Evolutionary conservation across 2,329 filamentous ascomycete genomes (phyloP).

Genomic region (Nigrospora sphaerica): DNA sequence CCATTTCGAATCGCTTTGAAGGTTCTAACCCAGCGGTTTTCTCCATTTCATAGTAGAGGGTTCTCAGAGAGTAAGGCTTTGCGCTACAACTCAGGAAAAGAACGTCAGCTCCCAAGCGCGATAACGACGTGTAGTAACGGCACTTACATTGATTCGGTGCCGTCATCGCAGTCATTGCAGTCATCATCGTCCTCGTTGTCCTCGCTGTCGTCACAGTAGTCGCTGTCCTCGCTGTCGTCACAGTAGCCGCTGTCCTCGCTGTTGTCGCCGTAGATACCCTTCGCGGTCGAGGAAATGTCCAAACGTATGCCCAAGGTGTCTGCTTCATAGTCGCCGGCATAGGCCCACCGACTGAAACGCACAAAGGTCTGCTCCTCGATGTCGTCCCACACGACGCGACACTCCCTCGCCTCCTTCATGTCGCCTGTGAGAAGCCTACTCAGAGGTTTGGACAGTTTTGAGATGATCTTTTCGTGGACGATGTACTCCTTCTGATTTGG

Average conservation of each 20-base stretch:
- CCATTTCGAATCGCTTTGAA: no score
- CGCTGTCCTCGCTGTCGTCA: no score
- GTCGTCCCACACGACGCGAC: slow-evolving; percentile 7
- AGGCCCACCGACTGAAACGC: slow-evolving; percentile 8
- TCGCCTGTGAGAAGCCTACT: slow-evolving; percentile 4
- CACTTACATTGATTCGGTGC: no score
- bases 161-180: no score
- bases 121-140: no score
- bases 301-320: slow-evolving; percentile 3
- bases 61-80: no score
- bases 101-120: no score
- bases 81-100: no score
- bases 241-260: not conserved
- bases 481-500: not conserved
- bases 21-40: no score
- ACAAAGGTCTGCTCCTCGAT: slow-evolving; percentile 8
- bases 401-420: slow-evolving; percentile 5
- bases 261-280: not conserved
- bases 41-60: no score
- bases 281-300: not conserved
- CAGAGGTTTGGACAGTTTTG: slow-evolving; percentile 5
- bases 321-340: slow-evolving; percentile 4
- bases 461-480: not conserved
- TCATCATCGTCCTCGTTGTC: no score
- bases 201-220: no score